These are phyloP conservation scores for Puccinia triticina DNA, from an alignment of 1,284 basidiomycete genomes.

Conservation along the genomic window DNA sequence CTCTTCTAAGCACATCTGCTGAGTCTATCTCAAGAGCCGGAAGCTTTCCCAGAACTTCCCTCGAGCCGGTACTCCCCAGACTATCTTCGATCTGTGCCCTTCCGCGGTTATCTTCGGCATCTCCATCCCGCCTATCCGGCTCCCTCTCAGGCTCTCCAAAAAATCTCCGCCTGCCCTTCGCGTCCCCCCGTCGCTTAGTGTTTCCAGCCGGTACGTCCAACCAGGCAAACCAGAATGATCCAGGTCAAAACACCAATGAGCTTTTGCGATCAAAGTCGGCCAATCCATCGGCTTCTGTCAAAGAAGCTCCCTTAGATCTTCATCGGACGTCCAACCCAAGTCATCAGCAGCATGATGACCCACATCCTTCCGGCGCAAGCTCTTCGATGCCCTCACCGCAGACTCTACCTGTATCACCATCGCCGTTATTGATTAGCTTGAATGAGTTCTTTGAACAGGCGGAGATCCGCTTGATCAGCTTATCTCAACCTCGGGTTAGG, in stretches of 20 bases:
- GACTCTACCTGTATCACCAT: not conserved
- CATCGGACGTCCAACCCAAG: not conserved
- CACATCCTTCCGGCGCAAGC: not conserved
- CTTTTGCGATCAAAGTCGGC: not conserved
- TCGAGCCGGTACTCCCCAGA: no score
- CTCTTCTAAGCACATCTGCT: no score
- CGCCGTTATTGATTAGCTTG: constrained; percentile 23
- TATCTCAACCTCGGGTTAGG: constrained; percentile 40
- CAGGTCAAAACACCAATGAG: not conserved
- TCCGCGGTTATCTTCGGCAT: no score
- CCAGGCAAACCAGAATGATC: not conserved
- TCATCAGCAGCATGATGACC: not conserved
- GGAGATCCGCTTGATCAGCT: constrained; percentile 41
- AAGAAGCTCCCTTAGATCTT: not conserved
- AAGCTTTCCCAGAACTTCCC: no score
- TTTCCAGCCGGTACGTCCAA: not conserved
- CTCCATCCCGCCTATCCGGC: no score
- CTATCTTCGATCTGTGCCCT: no score
- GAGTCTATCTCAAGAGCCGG: no score
- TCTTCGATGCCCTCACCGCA: not conserved
- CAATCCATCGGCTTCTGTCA: not conserved
- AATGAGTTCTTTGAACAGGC: constrained; percentile 49
- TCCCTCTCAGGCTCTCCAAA: no score
- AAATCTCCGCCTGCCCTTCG: no score
- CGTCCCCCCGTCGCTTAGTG: constrained; percentile 19